Percentiles rank a stretch among this genome's conserved stretches.
Conservation (phyloP, 768 basidiomycete genomes). For the Tephrocybe sp. region DNA sequence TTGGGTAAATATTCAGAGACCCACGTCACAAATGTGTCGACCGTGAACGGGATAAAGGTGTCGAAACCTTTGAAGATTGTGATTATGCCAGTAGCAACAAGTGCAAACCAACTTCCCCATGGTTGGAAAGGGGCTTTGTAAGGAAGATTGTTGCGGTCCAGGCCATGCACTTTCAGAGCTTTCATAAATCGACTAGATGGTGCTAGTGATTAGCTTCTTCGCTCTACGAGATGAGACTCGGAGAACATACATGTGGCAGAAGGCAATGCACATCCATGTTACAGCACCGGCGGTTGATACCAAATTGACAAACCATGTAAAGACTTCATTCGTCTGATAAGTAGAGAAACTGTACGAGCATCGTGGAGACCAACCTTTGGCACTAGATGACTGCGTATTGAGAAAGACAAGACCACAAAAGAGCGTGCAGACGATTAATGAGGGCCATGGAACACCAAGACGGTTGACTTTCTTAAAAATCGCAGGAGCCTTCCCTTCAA, state of each 20-base stretch:
- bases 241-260: conserved; percentile 53
- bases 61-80: conserved; percentile 59
- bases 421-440: conserved; percentile 48
- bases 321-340: conserved; percentile 27
- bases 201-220: neutral
- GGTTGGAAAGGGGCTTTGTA: conserved; percentile 63
- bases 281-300: conserved; percentile 46
- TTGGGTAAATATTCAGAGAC: neutral
- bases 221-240: neutral
- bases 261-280: conserved; percentile 52
- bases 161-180: conserved; percentile 38
- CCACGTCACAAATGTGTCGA: conserved; percentile 60
- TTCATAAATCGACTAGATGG: conserved; percentile 39
- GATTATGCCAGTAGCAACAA: conserved; percentile 48
- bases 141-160: conserved; percentile 39
- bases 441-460: conserved; percentile 47
- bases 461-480: conserved; percentile 42
- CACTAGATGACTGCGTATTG: conserved; percentile 48
- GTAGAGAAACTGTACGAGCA: neutral
- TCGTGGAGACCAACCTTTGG: conserved; percentile 37
- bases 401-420: conserved; percentile 60
- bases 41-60: conserved; percentile 46
- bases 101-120: conserved; percentile 58
- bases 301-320: conserved; percentile 47
- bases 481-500: conserved; percentile 47